Base-by-base conservation (phyloP, 129 eudicot genomes). In the Scalesia atractyloides region DNA sequence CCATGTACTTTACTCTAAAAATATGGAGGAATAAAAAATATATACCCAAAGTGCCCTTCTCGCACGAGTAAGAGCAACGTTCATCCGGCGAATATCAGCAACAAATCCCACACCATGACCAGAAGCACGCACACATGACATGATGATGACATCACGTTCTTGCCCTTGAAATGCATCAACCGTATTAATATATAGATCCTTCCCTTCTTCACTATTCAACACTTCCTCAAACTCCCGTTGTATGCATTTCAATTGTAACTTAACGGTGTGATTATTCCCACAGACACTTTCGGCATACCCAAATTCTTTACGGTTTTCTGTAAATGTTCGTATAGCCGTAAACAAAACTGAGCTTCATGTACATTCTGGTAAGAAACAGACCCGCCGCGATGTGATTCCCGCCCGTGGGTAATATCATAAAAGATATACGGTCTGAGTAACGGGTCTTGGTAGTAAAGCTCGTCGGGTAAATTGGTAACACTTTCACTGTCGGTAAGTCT, bases 101-200 rank as follows among this genome's bases (percentile, higher is more conserved):
- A 94, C 99, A 73, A 94, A 94, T 6, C 99, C 99, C 43, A 94
- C 97, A 11, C 99, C 99, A 76, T 88, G 93, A 66, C 79, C 52
- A 8, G 99, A 88, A 17, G 99, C 99, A 33, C 97, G 96, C 16
- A 94, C 99, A 86, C 99, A 94, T 24, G 99, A 94, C 99, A 94
- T 94, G 57, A 94, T 94, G 11, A 94, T 86, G 48, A 94, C 96
- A 90, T 94, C 99, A 14, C 99, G 93, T 76, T 94, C 99, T 77
- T 94, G 99, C 53, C 99, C 99, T 78, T 90, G 99, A 72, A 94
- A 94, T 10, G 99, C 99, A 81, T 94, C 99, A 24, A 94, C 99
- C 16, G 97, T 94, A 67, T 94, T 94, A 0, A 94, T 90, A 79
- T 94, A 94, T 5, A 94, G 66, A 77, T 90, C 97, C 50, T 82